Evolutionary conservation across 2,329 filamentous ascomycete genomes (phyloP).

Genomic region (Claviceps sp.): DNA sequence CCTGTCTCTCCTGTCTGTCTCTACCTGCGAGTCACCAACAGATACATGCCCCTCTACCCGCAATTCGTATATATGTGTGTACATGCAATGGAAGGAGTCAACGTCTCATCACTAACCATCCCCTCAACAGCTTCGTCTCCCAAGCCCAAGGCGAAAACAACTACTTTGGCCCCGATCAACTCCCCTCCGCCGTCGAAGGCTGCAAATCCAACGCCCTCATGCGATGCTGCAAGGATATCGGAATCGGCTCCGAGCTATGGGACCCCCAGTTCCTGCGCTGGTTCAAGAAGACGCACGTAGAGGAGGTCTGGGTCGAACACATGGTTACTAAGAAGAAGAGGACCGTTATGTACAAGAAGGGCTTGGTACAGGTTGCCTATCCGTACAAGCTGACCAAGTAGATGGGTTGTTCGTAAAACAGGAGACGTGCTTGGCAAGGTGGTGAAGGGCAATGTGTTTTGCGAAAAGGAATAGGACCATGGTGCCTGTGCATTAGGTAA

Average conservation of each 20-base stretch:
- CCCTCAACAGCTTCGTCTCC: constrained; percentile 58
- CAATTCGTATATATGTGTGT: not conserved
- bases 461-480: not conserved
- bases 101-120: not conserved
- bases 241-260: constrained; percentile 91
- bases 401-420: no score
- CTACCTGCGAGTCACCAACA: not conserved
- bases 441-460: not conserved
- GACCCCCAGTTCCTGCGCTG: constrained; percentile 80
- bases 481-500: not conserved
- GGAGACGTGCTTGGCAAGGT: no score
- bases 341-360: constrained; percentile 74
- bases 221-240: constrained; percentile 96
- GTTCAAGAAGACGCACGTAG: constrained; percentile 62
- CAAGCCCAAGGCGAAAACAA: constrained; percentile 89
- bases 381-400: constrained; percentile 34
- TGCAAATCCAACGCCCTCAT: constrained; percentile 97
- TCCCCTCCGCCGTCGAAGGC: constrained; percentile 89
- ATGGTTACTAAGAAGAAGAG: constrained; percentile 73
- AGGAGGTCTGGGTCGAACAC: constrained; percentile 87
- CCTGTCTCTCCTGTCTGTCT: not conserved
- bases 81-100: not conserved
- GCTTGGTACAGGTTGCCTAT: constrained; percentile 55
- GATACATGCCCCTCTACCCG: not conserved
- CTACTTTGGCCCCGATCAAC: constrained; percentile 80